Base-by-base conservation (phyloP, 495 filamentous ascomycete species). In the Evansstolkia leycettana region DNA sequence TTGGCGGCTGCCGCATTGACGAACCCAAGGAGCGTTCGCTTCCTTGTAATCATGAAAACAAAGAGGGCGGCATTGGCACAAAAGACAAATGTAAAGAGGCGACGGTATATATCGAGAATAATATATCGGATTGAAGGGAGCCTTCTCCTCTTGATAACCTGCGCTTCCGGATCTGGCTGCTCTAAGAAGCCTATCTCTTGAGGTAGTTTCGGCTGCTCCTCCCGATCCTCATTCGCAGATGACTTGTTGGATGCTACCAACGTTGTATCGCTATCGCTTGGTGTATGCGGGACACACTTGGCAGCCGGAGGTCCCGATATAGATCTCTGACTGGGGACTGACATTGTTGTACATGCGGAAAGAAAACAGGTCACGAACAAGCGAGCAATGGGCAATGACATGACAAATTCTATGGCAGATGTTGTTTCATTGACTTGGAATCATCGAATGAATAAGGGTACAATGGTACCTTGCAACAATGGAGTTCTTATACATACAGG, bases 1-100 rank as follows among this genome's bases (percentile, higher is more conserved):
- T 77, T 77, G 15, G 64, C 60, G 4, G 72, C 62, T 0, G 59
- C 50, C 12, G 71, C 73, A 39, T 70, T 76, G 17, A 67, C 54
- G 31, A 64, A 36, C 0, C 57, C 50, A 11, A 64, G 20, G 1
- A 62, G 42, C 27, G 47, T 64, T 31, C 48, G 54, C 37, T 64
- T 47, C 1, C 52, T 41, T 7, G 39, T 35, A 46, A 61, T 50
- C 18, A 72, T 34, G n/a, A 47, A 49, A 29, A 70, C 50, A 34
- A 78, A 64, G 11, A 66, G 53, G 17, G 54, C 61, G 25, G 72
- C 28, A 42, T 80, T 80, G 45, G 54, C 60, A 8, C 63, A 35
- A 32, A 72, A 67, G 11, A 73, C 64, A 11, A 74, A 20, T 1
- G 60, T 56, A 49, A 75, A 76, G 1, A 76, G 60, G 2, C 67